phyloP scores from a whole-genome alignment of 148 eudicot species.

The Camellia japonica region DNA sequence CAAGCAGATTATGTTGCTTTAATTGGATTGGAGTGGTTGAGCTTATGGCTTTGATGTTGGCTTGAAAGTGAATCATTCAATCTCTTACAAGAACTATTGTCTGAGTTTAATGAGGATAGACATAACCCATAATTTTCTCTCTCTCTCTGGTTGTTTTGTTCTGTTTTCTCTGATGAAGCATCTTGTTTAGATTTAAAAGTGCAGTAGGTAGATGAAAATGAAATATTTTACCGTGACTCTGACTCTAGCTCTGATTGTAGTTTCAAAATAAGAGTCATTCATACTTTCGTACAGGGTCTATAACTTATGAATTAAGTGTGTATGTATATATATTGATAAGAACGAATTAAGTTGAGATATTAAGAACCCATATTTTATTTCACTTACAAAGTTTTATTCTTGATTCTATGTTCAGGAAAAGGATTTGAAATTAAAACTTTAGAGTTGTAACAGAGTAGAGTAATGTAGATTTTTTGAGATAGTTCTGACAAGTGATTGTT shows the following conservation, averaged over 20 bases:
- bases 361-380: not conserved
- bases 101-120: too few species aligned
- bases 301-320: not conserved
- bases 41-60: not conserved
- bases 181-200: not conserved
- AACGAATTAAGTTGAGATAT: not conserved
- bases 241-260: not conserved
- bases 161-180: not conserved
- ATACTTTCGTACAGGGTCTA: too few species aligned
- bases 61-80: not conserved
- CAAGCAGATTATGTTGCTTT: not conserved
- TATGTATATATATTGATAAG: too few species aligned
- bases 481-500: conserved; percentile 13
- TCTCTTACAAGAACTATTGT: too few species aligned
- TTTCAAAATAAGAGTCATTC: not conserved
- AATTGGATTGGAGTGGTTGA: not conserved
- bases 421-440: too few species aligned
- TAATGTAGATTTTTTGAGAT: not conserved
- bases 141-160: not conserved
- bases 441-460: not conserved
- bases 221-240: not conserved
- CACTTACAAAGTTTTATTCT: not conserved
- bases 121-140: not conserved
- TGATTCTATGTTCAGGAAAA: not conserved
- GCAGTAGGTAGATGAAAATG: not conserved